phyloP scores from a whole-genome alignment of 2,329 filamentous ascomycete species.

The Ascochyta viciae-villosae region DNA sequence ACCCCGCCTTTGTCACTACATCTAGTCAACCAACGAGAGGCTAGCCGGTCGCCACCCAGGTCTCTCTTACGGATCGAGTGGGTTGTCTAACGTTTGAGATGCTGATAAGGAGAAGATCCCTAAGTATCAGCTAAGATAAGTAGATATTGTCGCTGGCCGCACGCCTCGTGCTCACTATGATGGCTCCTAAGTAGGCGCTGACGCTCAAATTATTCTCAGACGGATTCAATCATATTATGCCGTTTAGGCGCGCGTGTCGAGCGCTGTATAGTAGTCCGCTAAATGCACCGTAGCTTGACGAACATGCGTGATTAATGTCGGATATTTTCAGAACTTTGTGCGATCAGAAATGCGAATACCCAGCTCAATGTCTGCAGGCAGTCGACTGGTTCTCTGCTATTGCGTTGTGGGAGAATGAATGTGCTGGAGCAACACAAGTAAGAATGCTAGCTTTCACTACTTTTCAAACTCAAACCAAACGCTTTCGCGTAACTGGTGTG shows the following conservation, averaged over 20 bases:
- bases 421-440: no score
- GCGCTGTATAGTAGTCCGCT: neutral
- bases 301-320: no score
- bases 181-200: no score
- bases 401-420: no score
- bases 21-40: neutral
- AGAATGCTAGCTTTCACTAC: neutral
- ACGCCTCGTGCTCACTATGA: neutral
- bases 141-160: neutral
- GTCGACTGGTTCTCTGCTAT: no score
- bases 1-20: conserved; percentile 7
- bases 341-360: no score
- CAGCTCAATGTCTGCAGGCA: no score
- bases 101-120: neutral
- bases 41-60: conserved; percentile 6
- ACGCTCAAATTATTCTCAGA: no score
- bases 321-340: no score
- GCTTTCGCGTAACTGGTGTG: neutral
- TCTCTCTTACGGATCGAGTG: neutral
- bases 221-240: no score
- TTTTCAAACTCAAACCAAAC: neutral
- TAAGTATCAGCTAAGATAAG: neutral
- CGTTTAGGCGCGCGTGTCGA: neutral
- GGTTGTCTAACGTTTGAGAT: neutral
- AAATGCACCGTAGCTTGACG: no score